These are phyloP conservation scores for Populus davidiana DNA, from an alignment of 345 rosid genomes.

Conservation along the genomic window DNA sequence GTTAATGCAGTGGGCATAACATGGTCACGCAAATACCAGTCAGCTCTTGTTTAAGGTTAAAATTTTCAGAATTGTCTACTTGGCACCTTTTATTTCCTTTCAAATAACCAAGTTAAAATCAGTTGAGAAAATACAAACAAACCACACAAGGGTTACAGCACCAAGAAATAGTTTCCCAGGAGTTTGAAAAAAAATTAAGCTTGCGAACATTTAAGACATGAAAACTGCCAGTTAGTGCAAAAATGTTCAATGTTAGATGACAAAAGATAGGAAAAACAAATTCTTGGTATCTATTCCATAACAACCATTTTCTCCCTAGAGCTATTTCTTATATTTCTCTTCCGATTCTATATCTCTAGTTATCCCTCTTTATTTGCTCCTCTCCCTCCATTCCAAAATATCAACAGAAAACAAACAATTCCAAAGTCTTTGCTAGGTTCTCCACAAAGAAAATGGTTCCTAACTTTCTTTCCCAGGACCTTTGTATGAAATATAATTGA, in stretches of 20 bases:
- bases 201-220: neutral
- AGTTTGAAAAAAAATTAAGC: neutral
- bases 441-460: neutral
- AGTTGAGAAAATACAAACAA: neutral
- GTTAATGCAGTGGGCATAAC: neutral
- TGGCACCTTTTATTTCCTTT: neutral
- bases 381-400: neutral
- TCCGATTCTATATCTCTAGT: neutral
- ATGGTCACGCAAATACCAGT: neutral
- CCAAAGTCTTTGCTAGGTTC: neutral
- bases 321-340: neutral
- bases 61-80: neutral
- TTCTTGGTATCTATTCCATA: neutral
- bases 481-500: neutral
- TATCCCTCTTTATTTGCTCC: neutral
- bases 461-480: neutral
- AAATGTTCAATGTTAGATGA: neutral
- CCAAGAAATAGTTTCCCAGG: neutral
- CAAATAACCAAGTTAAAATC: neutral
- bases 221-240: neutral
- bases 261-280: too few species aligned
- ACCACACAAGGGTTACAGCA: neutral
- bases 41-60: neutral
- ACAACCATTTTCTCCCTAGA: neutral
- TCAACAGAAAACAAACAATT: too few species aligned